Percentiles rank a stretch among this genome's conserved stretches.
Evolutionary conservation across 208 protist genomes (phyloP).

Genomic region (Endotrypanum monterogeii): DNA sequence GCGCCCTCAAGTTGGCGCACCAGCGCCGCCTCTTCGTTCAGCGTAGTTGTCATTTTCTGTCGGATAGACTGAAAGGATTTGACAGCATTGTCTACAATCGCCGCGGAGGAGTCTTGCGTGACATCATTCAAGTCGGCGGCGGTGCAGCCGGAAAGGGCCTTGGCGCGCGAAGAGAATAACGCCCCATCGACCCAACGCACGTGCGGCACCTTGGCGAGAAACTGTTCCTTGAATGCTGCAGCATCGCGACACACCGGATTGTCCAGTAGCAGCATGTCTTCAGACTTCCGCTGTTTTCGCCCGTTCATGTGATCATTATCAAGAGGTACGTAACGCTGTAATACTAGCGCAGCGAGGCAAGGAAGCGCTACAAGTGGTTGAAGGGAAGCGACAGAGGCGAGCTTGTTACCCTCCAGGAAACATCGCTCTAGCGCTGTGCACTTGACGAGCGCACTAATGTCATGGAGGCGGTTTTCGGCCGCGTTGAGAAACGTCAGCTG

Average conservation of each 20-base stretch:
- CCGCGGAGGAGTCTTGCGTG: neutral
- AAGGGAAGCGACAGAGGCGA: slow-evolving; percentile 37
- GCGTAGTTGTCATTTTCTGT: neutral
- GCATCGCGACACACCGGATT: slow-evolving; percentile 71
- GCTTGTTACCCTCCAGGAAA: slow-evolving; percentile 68
- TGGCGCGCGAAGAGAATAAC: slow-evolving; percentile 6
- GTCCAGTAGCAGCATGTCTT: slow-evolving; percentile 54
- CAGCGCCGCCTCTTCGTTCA: slow-evolving; percentile 1
- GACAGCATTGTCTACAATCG: neutral
- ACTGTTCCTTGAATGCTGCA: slow-evolving; percentile 32
- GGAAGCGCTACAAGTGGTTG: slow-evolving; percentile 42
- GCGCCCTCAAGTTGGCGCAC: slow-evolving; percentile 2
- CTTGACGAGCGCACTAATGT: slow-evolving; percentile 37
- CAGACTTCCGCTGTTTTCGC: neutral
- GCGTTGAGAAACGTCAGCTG: slow-evolving; percentile 69
- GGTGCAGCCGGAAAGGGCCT: neutral
- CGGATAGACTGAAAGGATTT: neutral
- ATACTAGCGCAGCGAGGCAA: slow-evolving; percentile 40
- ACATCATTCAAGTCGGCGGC: neutral
- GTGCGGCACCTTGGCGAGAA: slow-evolving; percentile 29
- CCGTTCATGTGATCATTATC: slow-evolving; percentile 13
- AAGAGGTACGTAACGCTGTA: slow-evolving; percentile 48
- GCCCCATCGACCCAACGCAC: slow-evolving; percentile 69
- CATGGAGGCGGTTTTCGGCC: slow-evolving; percentile 60
- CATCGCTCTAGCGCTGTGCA: slow-evolving; percentile 43